Percentiles rank a stretch among this genome's conserved stretches.
Conservation (phyloP, 441 rosid genomes). For the Populus hybrid region DNA sequence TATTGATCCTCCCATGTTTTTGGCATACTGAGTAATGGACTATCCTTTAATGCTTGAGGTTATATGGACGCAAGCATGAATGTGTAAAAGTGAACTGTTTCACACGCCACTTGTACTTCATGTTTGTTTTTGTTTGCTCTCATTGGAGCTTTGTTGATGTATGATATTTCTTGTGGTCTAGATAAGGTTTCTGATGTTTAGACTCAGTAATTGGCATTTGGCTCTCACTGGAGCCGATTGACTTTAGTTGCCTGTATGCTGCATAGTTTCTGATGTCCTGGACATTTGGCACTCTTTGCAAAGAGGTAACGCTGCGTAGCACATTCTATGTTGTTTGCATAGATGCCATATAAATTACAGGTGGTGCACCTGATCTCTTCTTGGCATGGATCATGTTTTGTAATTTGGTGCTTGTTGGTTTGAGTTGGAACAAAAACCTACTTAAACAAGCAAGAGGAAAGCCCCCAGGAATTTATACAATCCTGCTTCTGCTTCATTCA, state of each 20-base stretch:
- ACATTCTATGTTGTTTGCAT: background rate
- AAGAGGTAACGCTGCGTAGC: background rate
- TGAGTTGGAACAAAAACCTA: background rate
- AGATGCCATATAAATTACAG: background rate
- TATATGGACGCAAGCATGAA: background rate
- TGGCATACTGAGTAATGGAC: background rate
- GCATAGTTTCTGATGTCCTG: background rate
- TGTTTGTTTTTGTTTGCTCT: background rate
- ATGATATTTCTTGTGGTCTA: background rate
- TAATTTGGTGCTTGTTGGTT: background rate
- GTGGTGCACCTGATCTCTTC: background rate
- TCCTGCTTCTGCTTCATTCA: background rate
- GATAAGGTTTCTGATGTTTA: background rate
- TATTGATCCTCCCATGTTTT: background rate
- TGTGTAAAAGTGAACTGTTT: background rate
- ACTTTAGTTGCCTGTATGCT: background rate
- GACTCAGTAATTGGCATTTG: background rate
- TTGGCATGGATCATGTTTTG: background rate
- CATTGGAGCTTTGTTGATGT: background rate
- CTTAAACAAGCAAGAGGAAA: background rate
- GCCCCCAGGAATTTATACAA: background rate
- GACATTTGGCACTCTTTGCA: too few species aligned
- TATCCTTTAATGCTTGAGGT: background rate
- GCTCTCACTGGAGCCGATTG: background rate
- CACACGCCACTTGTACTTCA: background rate